These are phyloP conservation scores for Arabidopsis hybrid DNA, from an alignment of 441 rosid genomes.

Conservation along the genomic window DNA sequence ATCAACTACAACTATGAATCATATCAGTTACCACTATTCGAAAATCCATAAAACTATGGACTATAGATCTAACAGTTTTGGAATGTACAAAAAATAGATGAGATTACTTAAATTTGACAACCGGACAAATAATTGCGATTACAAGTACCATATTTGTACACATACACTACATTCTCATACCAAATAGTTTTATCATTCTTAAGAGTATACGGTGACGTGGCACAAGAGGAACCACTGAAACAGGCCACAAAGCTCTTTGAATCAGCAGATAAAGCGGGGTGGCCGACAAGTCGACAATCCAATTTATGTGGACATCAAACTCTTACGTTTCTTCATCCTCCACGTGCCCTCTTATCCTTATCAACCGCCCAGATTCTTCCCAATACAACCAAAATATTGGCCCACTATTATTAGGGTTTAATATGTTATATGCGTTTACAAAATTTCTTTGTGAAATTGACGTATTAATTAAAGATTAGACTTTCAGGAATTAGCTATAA, in stretches of 20 bases:
- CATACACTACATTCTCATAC: conserved; percentile 29
- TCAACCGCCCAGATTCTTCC: conserved; percentile 38
- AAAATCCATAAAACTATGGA: not conserved
- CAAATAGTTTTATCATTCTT: conserved; percentile 22
- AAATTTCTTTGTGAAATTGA: not conserved
- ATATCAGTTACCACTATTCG: not conserved
- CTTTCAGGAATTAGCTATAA: not conserved
- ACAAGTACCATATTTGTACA: conserved; percentile 38
- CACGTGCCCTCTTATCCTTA: conserved; percentile 51
- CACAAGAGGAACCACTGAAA: conserved; percentile 32
- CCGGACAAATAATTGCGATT: conserved; percentile 27
- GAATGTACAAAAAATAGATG: not conserved
- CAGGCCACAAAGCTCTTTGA: conserved; percentile 27
- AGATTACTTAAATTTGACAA: conserved; percentile 10
- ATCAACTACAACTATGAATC: not conserved
- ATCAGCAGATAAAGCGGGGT: conserved; percentile 61
- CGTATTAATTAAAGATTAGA: conserved; percentile 11
- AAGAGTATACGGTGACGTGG: conserved; percentile 36
- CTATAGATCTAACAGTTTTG: not conserved
- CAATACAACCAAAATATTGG: conserved; percentile 4
- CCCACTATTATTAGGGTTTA: conserved; percentile 25
- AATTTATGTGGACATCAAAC: conserved; percentile 59
- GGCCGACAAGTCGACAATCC: conserved; percentile 83
- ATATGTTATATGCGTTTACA: conserved; percentile 13
- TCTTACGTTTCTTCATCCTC: conserved; percentile 35